phyloP scores from a whole-genome alignment of 176 grass and related monocot genomes.

The Aegilops speltoides region DNA sequence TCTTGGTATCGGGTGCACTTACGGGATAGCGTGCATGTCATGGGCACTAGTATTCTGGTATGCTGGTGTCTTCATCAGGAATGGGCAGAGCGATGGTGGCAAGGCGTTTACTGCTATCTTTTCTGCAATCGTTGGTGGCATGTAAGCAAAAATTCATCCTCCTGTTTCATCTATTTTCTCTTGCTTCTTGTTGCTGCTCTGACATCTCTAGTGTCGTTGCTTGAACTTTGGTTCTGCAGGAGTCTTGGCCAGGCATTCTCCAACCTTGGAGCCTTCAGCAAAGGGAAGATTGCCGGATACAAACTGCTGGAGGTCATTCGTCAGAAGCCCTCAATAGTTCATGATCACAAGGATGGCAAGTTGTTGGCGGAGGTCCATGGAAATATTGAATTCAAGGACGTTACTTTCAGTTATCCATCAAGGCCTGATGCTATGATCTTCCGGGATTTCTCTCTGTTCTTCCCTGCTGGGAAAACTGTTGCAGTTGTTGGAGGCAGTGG shows the following conservation, averaged over 20 bases:
- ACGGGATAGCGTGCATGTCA: conserved; percentile 97
- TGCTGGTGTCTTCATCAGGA: conserved; percentile 92
- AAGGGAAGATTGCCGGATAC: conserved; percentile 95
- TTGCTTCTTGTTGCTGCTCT: not conserved
- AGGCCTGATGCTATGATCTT: conserved; percentile 96
- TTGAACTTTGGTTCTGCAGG: conserved; percentile 49
- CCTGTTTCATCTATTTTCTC: not conserved
- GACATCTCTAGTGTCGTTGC: not conserved
- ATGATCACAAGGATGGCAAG: conserved; percentile 79
- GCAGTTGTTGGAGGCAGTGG: conserved; percentile 98
- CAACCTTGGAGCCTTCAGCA: conserved; percentile 97
- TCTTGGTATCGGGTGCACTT: conserved; percentile 94
- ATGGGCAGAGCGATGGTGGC: conserved; percentile 86
- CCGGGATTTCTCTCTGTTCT: conserved; percentile 95
- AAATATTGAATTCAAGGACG: conserved; percentile 99
- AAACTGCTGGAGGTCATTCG: conserved; percentile 90
- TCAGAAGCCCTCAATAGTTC: conserved; percentile 86
- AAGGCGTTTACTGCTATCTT: conserved; percentile 98
- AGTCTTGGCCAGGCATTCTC: conserved; percentile 98
- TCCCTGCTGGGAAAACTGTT: conserved; percentile 88
- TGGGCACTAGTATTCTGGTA: conserved; percentile 99
- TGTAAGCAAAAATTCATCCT: conserved; percentile 49
- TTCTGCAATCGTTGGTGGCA: conserved; percentile 93
- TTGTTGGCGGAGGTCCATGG: conserved; percentile 90
- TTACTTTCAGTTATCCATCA: conserved; percentile 98